Evolutionary conservation across 805 yeast genomes (phyloP), one percentile per base, ranked within the genome.

Genomic region (Maudiozyma barnettii): DNA sequence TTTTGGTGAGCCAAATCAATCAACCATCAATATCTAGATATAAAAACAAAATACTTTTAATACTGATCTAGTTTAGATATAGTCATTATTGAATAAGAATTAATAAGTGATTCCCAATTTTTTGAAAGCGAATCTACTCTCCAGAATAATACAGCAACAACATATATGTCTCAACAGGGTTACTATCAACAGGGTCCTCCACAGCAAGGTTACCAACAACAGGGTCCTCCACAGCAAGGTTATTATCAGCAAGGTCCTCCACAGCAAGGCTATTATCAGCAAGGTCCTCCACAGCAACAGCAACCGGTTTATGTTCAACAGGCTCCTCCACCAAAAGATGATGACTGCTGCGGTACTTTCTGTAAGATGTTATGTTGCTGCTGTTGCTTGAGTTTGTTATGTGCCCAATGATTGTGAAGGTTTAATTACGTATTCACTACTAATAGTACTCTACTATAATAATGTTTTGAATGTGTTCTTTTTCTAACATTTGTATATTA

Each of bases 271-370:
- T 54, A 55, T 20, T 52, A 59, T 49, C 55, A 55, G 30, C 64
- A 57, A 42, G 59, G 59, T 29, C 54, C 53, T 21, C 63, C 56
- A 18, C 22, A 23, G 21, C 43, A 40, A 29, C 43, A 40, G 18
- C 65, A 59, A 46, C 65, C 64, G 2, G 48, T 54, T 20, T 58
- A 60, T 41, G 55, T 60, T 19, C 67, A 63, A 49, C 66, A 58
- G 41, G 52, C 59, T 5, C 62, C 63, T 20, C 62, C 60, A 29
- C 39, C 49, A 40, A 55, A 55, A 18, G 60, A 54, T 19, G 50
- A 48, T 29, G 51, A 60, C 38, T 64, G 69, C 47, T 53, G 64
- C 30, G 57, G 53, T 18, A 54, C 61, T 6, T 39, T 20, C 29
- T 39, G 41, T 22, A 58, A 63, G 45, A 49, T 56, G 8, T 18